Conservation (phyloP, 176 grass and related monocot species). For the Hyparrhenia diplandra region DNA sequence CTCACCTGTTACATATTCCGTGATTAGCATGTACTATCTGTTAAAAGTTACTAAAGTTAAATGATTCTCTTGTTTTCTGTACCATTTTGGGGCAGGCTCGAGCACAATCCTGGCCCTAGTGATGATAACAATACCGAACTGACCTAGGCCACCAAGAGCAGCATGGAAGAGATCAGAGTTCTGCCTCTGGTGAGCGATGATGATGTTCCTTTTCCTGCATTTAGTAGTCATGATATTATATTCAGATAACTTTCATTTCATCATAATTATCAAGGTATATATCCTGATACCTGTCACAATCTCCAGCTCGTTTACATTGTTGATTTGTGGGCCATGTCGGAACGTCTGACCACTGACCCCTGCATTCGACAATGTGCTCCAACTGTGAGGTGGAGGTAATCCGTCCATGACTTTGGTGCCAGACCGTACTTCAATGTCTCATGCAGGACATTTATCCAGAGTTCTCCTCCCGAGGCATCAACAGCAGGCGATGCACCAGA, state of each 20-base stretch:
- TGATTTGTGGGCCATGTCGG: slow-evolving; percentile 74
- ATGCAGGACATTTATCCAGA: slow-evolving; percentile 76
- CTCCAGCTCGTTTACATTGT: slow-evolving; percentile 76
- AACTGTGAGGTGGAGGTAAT: slow-evolving; percentile 80
- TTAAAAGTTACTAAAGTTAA: slow-evolving; percentile 2
- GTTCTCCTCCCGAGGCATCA: slow-evolving; percentile 71
- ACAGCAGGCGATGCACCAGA: slow-evolving; percentile 51
- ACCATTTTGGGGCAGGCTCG: slow-evolving; percentile 61
- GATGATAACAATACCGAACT: slow-evolving; percentile 90
- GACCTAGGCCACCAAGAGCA: slow-evolving; percentile 75
- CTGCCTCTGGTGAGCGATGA: slow-evolving; percentile 56
- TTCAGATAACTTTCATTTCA: neutral
- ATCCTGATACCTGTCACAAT: slow-evolving; percentile 65
- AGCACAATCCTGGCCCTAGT: slow-evolving; percentile 80
- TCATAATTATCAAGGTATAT: slow-evolving; percentile 6
- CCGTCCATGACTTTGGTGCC: slow-evolving; percentile 81
- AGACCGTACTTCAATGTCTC: slow-evolving; percentile 66
- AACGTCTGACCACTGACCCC: slow-evolving; percentile 87
- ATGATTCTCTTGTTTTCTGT: neutral
- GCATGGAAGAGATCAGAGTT: slow-evolving; percentile 79
- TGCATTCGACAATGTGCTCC: slow-evolving; percentile 74
- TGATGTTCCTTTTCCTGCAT: slow-evolving; percentile 63
- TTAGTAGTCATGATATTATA: neutral
- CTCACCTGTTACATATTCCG: slow-evolving; percentile 53
- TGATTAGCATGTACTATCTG: neutral